phyloP scores from a whole-genome alignment of 2,329 filamentous ascomycete species.

The Knoxdaviesia proteae region DNA sequence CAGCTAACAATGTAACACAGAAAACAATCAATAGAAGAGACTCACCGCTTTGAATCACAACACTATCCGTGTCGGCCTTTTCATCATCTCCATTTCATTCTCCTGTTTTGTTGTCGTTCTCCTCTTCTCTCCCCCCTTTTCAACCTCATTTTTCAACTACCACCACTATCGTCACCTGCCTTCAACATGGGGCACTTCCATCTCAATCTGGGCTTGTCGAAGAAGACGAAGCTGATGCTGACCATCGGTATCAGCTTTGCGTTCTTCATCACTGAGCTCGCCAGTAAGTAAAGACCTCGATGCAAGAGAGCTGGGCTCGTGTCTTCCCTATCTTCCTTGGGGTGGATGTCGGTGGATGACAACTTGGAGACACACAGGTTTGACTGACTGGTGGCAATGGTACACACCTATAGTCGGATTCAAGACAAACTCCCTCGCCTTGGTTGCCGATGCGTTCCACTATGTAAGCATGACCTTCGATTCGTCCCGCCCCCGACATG shows the following conservation, averaged over 20 bases:
- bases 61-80: too few relatives aligned
- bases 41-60: too few relatives aligned
- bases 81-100: too few relatives aligned
- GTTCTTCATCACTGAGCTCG: constrained; percentile 31
- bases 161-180: background rate
- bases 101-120: too few relatives aligned
- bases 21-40: too few relatives aligned
- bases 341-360: too few relatives aligned
- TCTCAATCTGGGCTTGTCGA: constrained; percentile 4
- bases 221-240: constrained; percentile 23
- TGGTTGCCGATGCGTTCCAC: constrained; percentile 62
- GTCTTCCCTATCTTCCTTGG: too few relatives aligned
- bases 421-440: constrained; percentile 47
- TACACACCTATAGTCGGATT: constrained; percentile 31
- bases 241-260: constrained; percentile 26
- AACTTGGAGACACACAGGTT: background rate
- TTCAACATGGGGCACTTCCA: constrained; percentile 12
- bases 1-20: too few relatives aligned
- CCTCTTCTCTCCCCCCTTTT: background rate
- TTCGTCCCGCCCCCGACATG: too few relatives aligned
- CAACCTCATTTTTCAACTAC: background rate
- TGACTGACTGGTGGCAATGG: constrained; percentile 3
- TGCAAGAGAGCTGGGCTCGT: background rate
- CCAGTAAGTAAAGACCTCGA: constrained; percentile 14
- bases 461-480: constrained; percentile 28